A percentile compares a stretch with the other conserved stretches of the same genome.
These are phyloP conservation scores for Knoxdaviesia proteae DNA, from an alignment of 2,329 filamentous ascomycete genomes.

Conservation along the genomic window DNA sequence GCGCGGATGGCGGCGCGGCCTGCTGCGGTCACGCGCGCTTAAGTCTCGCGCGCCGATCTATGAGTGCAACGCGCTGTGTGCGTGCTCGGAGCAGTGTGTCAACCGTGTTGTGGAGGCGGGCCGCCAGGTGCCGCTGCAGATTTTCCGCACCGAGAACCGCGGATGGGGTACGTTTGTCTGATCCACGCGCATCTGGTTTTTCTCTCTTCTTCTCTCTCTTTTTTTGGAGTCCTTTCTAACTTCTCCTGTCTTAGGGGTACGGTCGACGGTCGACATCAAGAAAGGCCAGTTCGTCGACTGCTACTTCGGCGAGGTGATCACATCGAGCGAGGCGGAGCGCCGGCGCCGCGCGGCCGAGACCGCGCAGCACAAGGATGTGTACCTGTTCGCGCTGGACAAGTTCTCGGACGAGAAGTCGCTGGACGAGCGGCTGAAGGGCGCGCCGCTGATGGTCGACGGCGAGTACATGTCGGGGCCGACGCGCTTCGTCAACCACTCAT, in stretches of 20 bases:
- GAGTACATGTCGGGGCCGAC: slow-evolving; percentile 62
- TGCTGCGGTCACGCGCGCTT: slow-evolving; percentile 29
- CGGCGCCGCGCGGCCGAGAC: slow-evolving; percentile 36
- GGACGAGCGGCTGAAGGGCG: slow-evolving; percentile 32
- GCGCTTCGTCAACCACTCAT: slow-evolving; percentile 68
- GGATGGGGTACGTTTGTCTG: slow-evolving; percentile 46
- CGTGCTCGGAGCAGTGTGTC: slow-evolving; percentile 41
- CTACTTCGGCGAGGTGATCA: slow-evolving; percentile 56
- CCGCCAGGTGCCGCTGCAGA: slow-evolving; percentile 47
- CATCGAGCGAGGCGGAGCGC: slow-evolving; percentile 38
- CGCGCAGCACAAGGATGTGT: slow-evolving; percentile 48
- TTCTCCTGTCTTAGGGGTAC: slow-evolving; percentile 27
- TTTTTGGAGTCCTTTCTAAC: not conserved
- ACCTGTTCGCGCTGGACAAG: slow-evolving; percentile 67
- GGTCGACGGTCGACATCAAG: slow-evolving; percentile 40
- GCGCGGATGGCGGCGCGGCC: slow-evolving; percentile 27
- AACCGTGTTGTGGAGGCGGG: slow-evolving; percentile 63
- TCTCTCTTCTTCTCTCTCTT: not conserved
- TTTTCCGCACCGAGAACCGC: slow-evolving; percentile 51
- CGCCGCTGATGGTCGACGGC: slow-evolving; percentile 43
- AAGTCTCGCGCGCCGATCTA: slow-evolving; percentile 45
- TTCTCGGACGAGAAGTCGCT: slow-evolving; percentile 39
- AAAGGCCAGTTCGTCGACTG: slow-evolving; percentile 62
- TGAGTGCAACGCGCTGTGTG: slow-evolving; percentile 57
- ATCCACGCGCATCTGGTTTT: not conserved